Conservation (phyloP, 2,329 filamentous ascomycete species). For the Arthroderma sp. region DNA sequence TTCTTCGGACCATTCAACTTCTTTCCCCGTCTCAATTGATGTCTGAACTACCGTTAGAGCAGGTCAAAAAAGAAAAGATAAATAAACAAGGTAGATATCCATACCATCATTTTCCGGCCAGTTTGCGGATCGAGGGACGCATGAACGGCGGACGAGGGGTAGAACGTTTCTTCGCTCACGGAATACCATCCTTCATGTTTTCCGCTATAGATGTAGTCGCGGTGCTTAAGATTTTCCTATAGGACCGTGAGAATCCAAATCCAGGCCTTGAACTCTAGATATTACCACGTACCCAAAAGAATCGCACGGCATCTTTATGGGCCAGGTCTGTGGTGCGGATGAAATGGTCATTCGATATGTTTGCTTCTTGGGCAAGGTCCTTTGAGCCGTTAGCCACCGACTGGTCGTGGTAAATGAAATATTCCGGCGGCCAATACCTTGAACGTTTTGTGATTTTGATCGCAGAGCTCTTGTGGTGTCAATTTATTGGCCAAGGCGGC, state of each 20-base stretch:
- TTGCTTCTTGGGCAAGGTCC: conserved; percentile 54
- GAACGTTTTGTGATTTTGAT: conserved; percentile 69
- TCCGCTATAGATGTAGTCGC: conserved; percentile 66
- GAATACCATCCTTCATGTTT: conserved; percentile 95
- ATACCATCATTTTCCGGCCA: conserved; percentile 64
- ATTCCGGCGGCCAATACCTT: conserved; percentile 28
- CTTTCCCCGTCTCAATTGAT: conserved; percentile 74
- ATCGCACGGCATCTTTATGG: conserved; percentile 72
- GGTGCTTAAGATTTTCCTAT: conserved; percentile 55
- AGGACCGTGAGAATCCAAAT: background rate
- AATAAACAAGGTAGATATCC: background rate
- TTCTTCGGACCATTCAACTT: conserved; percentile 90
- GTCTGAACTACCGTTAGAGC: conserved; percentile 28
- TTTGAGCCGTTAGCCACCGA: conserved; percentile 16
- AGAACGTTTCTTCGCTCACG: conserved; percentile 93
- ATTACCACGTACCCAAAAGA: conserved; percentile 58
- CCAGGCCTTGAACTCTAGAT: background rate
- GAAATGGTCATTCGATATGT: conserved; percentile 70
- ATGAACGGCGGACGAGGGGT: conserved; percentile 63
- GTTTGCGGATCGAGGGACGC: conserved; percentile 64
- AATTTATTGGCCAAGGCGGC: conserved; percentile 60
- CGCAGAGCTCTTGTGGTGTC: conserved; percentile 73
- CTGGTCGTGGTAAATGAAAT: background rate
- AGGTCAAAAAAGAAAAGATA: background rate
- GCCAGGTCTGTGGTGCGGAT: conserved; percentile 78